These are phyloP conservation scores for Lasiodiplodia gonubiensis DNA, from an alignment of 2,329 filamentous ascomycete genomes.

Conservation along the genomic window DNA sequence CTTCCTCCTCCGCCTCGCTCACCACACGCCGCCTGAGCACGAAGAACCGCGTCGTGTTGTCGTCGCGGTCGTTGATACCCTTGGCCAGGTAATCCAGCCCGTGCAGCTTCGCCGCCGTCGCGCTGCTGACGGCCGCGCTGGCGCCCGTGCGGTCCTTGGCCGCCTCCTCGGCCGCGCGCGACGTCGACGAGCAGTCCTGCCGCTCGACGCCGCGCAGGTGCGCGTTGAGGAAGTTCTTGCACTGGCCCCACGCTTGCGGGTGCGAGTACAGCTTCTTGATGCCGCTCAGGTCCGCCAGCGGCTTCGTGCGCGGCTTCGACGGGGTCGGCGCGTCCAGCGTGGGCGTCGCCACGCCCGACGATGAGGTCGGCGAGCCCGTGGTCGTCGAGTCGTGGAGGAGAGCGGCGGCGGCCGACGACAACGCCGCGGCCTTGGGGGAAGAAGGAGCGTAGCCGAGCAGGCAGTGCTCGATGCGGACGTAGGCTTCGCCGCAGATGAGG, in stretches of 20 bases:
- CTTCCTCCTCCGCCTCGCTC: slow-evolving; percentile 12
- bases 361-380: not conserved
- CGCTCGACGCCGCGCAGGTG: slow-evolving; percentile 77
- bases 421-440: not conserved
- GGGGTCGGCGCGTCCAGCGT: slow-evolving; percentile 55
- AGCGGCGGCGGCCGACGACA: not conserved
- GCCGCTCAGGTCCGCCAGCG: slow-evolving; percentile 60
- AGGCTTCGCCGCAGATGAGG: slow-evolving; percentile 80
- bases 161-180: slow-evolving; percentile 77
- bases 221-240: slow-evolving; percentile 72
- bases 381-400: slow-evolving; percentile 1
- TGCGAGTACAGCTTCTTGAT: slow-evolving; percentile 86
- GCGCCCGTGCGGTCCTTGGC: slow-evolving; percentile 66
- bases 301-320: slow-evolving; percentile 54
- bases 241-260: slow-evolving; percentile 95
- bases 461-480: slow-evolving; percentile 87
- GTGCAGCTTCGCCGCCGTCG: slow-evolving; percentile 71
- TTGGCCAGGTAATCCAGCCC: slow-evolving; percentile 71
- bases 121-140: slow-evolving; percentile 79
- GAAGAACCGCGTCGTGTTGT: slow-evolving; percentile 82
- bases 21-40: slow-evolving; percentile 56
- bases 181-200: slow-evolving; percentile 85
- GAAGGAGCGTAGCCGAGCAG: slow-evolving; percentile 64
- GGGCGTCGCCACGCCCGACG: slow-evolving; percentile 57
- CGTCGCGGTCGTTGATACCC: slow-evolving; percentile 73